A percentile compares a stretch with the other conserved stretches of the same genome.
Conservation (phyloP, 192 early-diverging fungal species). For the Backusella psychrophila region DNA sequence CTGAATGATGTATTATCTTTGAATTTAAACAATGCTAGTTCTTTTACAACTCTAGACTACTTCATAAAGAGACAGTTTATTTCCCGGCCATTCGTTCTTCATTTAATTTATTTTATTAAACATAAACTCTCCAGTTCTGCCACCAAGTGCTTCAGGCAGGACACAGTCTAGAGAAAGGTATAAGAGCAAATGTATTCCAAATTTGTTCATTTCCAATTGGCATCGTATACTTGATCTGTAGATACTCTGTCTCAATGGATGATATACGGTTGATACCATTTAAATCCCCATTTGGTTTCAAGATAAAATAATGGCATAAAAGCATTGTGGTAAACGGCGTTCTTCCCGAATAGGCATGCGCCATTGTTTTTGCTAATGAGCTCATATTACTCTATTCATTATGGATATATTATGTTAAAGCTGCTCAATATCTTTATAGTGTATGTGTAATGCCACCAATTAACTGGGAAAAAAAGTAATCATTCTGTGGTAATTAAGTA, state of each 20-base stretch:
- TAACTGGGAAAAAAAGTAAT: not conserved
- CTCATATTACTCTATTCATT: not conserved
- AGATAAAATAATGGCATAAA: not conserved
- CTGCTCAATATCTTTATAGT: too few species aligned
- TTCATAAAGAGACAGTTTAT: not conserved
- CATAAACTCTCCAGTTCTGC: not conserved
- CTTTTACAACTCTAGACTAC: not conserved
- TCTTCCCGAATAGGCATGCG: not conserved
- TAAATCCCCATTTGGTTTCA: not conserved
- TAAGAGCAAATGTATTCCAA: not conserved
- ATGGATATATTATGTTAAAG: too few species aligned
- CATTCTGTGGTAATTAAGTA: not conserved
- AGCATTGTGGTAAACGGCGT: not conserved
- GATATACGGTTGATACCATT: not conserved
- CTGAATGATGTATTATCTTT: not conserved
- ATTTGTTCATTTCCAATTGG: not conserved
- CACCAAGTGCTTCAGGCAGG: not conserved
- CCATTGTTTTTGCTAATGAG: not conserved
- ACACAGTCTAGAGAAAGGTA: not conserved
- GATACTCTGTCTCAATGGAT: not conserved
- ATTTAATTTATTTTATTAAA: not conserved
- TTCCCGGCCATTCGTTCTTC: not conserved
- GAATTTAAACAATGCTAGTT: not conserved
- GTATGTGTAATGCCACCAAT: too few species aligned
- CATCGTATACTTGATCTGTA: not conserved